Evolutionary conservation across 2,329 filamentous ascomycete genomes (phyloP).

Genomic region (Venturia pyrina): DNA sequence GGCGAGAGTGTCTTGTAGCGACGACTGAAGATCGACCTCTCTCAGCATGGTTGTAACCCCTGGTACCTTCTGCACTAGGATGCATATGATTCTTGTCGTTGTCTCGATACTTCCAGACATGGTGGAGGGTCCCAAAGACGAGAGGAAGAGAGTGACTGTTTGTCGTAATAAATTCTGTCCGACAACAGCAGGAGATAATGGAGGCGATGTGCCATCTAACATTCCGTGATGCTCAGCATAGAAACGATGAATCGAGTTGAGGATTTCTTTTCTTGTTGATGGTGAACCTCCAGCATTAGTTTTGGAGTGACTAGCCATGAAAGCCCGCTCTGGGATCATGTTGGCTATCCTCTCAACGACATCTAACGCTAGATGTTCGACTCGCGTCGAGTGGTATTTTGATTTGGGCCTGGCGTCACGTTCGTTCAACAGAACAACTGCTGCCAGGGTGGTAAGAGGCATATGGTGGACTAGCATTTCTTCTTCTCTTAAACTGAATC

Average conservation of each 20-base stretch:
- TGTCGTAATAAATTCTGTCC: constrained; percentile 4
- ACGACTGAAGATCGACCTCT: not conserved
- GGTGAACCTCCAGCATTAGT: not conserved
- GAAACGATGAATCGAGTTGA: not conserved
- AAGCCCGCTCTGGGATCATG: constrained; percentile 21
- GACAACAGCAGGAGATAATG: not conserved
- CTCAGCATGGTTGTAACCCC: not conserved
- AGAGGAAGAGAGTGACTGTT: constrained; percentile 3
- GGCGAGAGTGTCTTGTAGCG: not conserved
- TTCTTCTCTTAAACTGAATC: constrained; percentile 92
- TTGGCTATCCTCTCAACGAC: constrained; percentile 28
- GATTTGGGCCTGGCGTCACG: not conserved
- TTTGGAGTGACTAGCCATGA: not conserved
- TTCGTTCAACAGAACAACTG: constrained; percentile 39
- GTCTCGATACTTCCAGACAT: not conserved
- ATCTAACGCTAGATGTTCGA: constrained; percentile 21
- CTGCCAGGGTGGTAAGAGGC: constrained; percentile 61
- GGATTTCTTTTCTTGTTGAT: not conserved
- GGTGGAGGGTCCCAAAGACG: not conserved
- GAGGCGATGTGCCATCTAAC: not conserved
- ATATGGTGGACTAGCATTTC: constrained; percentile 88
- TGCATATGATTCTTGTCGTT: not conserved
- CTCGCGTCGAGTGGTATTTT: not conserved
- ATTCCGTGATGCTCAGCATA: constrained; percentile 10
- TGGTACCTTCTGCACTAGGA: constrained; percentile 19